Evolutionary conservation across 192 early-diverging fungal genomes (phyloP).

Genomic region (Tieghemiomyces parasiticus): DNA sequence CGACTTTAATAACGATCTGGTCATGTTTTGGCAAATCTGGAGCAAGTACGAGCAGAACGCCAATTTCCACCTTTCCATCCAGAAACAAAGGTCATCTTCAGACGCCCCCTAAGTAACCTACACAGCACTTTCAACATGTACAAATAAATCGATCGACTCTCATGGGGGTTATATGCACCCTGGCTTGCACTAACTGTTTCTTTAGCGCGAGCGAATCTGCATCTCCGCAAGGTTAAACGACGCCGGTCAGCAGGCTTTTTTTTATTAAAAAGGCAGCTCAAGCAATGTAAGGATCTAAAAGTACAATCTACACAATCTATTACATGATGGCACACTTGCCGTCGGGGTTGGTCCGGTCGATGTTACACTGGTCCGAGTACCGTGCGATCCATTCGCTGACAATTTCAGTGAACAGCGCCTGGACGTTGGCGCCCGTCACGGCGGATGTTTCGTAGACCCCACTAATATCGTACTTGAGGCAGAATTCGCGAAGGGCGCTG

Average conservation of each 20-base stretch:
- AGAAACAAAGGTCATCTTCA: not conserved
- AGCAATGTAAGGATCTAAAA: no score
- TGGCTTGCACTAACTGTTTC: not conserved
- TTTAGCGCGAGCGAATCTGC: no score
- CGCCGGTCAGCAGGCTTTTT: no score
- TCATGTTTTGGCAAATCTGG: slow-evolving; percentile 9
- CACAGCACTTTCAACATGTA: not conserved
- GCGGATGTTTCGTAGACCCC: slow-evolving; percentile 7
- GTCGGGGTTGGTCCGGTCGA: not conserved
- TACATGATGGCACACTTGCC: not conserved
- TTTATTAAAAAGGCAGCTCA: no score
- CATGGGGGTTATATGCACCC: not conserved
- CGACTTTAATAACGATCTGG: not conserved
- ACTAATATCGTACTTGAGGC: not conserved
- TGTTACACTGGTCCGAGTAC: not conserved
- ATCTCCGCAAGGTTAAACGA: no score
- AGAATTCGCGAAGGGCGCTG: not conserved
- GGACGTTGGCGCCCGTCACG: not conserved
- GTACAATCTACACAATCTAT: no score
- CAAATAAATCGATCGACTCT: not conserved
- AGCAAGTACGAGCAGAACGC: slow-evolving; percentile 7
- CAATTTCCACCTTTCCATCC: slow-evolving; percentile 4
- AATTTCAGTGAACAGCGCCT: not conserved
- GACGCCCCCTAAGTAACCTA: not conserved
- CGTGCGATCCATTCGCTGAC: not conserved